Percentiles rank a stretch among this genome's conserved stretches.
Evolutionary conservation across 1,139 yeast genomes (phyloP).

Genomic region (Candida glucosophila): DNA sequence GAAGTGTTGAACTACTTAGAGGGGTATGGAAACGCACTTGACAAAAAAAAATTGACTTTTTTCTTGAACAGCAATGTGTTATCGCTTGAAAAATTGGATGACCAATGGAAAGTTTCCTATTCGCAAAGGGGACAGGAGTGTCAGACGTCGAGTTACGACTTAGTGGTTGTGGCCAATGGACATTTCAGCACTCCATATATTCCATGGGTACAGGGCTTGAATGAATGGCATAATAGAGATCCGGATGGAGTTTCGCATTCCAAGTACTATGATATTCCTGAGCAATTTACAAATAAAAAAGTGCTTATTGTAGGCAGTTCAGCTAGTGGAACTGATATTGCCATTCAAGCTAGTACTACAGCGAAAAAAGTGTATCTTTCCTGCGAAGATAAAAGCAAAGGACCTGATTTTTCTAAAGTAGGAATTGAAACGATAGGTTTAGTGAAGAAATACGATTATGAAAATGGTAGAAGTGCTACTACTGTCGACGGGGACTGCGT

Average conservation of each 20-base stretch:
- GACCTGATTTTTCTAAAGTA: slow-evolving; percentile 2
- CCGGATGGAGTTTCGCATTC: slow-evolving; percentile 34
- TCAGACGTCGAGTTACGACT: slow-evolving; percentile 38
- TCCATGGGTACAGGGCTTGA: slow-evolving; percentile 34
- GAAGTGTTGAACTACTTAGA: slow-evolving; percentile 31
- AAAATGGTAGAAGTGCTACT: slow-evolving; percentile 14
- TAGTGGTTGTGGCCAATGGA: slow-evolving; percentile 40
- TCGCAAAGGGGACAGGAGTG: slow-evolving; percentile 13
- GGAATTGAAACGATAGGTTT: slow-evolving; percentile 16
- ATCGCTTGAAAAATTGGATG: slow-evolving; percentile 8
- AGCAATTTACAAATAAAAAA: slow-evolving; percentile 21
- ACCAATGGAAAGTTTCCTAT: slow-evolving; percentile 11
- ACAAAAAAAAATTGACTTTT: slow-evolving; percentile 13
- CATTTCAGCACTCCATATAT: slow-evolving; percentile 39
- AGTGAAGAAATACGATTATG: slow-evolving; percentile 20
- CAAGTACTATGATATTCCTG: slow-evolving; percentile 28
- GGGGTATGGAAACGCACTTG: slow-evolving; percentile 23
- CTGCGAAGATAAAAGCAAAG: slow-evolving; percentile 3
- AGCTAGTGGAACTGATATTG: slow-evolving; percentile 42
- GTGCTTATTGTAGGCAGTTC: slow-evolving; percentile 41
- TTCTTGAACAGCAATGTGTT: slow-evolving; percentile 16
- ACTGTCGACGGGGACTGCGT: slow-evolving; percentile 19
- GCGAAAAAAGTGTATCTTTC: slow-evolving; percentile 33
- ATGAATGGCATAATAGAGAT: slow-evolving; percentile 23
- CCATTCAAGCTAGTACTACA: slow-evolving; percentile 32